Evolutionary conservation across 2,329 filamentous ascomycete genomes (phyloP).

Genomic region (Plectosphaerella sp.): DNA sequence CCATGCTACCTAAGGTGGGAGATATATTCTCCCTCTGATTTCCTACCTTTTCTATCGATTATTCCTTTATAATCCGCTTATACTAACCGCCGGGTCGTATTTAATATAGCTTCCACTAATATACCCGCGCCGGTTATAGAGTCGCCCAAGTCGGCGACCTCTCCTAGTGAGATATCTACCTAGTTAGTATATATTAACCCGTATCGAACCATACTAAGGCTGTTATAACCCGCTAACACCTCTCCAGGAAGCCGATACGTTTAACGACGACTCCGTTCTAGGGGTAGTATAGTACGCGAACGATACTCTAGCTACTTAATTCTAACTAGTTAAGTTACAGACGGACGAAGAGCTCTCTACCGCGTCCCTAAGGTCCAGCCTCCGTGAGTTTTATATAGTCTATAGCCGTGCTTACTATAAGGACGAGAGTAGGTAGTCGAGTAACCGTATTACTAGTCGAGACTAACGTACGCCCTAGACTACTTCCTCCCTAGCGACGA

Average conservation of each 20-base stretch:
- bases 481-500: background rate
- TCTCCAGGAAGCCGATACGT: background rate
- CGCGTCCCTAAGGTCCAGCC: conserved; percentile 7
- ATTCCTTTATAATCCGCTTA: no score
- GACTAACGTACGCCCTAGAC: conserved; percentile 3
- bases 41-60: no score
- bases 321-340: background rate
- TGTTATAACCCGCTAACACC: background rate
- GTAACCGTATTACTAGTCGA: background rate
- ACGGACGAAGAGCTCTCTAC: background rate
- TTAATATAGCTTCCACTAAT: no score
- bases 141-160: no score
- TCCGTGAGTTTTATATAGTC: conserved; percentile 12
- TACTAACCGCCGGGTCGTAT: no score
- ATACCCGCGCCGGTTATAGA: no score
- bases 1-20: no score
- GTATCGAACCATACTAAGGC: conserved; percentile 33
- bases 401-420: conserved; percentile 18
- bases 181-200: background rate
- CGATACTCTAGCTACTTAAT: background rate
- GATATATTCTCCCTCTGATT: no score
- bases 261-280: background rate
- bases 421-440: conserved; percentile 11
- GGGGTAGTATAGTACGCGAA: no score
- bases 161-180: no score